These are phyloP conservation scores for Geotrichum klebahnii DNA, from an alignment of 1,139 yeast species.

Conservation along the genomic window DNA sequence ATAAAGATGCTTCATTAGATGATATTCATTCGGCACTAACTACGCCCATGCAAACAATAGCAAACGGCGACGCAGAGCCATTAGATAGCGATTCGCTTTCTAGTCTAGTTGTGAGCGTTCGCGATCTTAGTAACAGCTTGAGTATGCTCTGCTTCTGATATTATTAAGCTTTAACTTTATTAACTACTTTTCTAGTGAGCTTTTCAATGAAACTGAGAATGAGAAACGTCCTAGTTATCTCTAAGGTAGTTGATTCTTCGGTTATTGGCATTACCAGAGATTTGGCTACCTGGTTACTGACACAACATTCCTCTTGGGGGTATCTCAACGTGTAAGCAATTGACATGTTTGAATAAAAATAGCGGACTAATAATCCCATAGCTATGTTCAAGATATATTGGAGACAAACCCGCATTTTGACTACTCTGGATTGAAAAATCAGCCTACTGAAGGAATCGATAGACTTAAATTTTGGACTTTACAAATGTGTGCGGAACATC, in stretches of 20 bases:
- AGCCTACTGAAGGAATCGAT: conserved; percentile 40
- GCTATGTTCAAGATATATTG: conserved; percentile 53
- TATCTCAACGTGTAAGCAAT: conserved; percentile 35
- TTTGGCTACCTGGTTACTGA: conserved; percentile 56
- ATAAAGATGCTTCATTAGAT: neutral
- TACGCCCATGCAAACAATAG: conserved; percentile 5
- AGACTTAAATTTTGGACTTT: conserved; percentile 57
- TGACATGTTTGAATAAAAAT: neutral
- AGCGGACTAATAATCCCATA: neutral
- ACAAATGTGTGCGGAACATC: conserved; percentile 47
- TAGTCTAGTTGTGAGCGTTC: conserved; percentile 43
- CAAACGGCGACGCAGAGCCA: conserved; percentile 16
- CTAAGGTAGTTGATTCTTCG: conserved; percentile 62
- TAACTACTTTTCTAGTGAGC: conserved; percentile 25
- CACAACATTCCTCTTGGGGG: conserved; percentile 41
- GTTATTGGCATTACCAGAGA: conserved; percentile 54
- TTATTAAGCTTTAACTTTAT: neutral
- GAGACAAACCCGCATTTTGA: conserved; percentile 46
- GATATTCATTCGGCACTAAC: neutral
- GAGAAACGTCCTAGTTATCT: conserved; percentile 57
- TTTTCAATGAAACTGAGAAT: conserved; percentile 56
- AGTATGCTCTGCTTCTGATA: conserved; percentile 26
- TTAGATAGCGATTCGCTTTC: conserved; percentile 40
- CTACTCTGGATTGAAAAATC: conserved; percentile 39
- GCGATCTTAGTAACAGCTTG: conserved; percentile 41